Evolutionary conservation across 768 basidiomycete species (phyloP).

Genomic region (Strobilomyces confusus): DNA sequence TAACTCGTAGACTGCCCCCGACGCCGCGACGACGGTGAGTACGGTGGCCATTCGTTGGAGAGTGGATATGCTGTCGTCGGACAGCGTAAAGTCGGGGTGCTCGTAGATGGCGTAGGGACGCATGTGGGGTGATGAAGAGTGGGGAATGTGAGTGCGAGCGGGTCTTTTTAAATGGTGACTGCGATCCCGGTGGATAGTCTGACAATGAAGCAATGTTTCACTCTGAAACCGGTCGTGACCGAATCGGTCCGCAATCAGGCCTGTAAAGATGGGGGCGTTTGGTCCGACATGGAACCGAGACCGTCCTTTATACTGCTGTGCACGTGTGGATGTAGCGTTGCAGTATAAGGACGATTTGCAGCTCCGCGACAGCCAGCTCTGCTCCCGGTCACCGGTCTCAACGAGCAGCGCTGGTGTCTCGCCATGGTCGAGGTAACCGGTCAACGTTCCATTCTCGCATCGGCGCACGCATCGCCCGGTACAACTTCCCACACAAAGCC

Average conservation of each 20-base stretch:
- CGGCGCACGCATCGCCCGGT: not conserved
- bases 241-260: not conserved
- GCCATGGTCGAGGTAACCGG: not conserved
- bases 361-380: no score
- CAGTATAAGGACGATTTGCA: no score
- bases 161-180: slow-evolving; percentile 10
- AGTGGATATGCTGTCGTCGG: slow-evolving; percentile 19
- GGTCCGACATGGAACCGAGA: no score
- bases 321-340: no score
- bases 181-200: no score
- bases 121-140: slow-evolving; percentile 11
- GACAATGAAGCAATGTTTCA: slow-evolving; percentile 13
- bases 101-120: slow-evolving; percentile 33
- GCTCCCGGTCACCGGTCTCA: not conserved
- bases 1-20: slow-evolving; percentile 30
- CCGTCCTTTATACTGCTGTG: no score
- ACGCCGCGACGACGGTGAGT: slow-evolving; percentile 30
- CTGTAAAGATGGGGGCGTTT: not conserved
- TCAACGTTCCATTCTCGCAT: not conserved
- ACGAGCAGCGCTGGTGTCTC: not conserved
- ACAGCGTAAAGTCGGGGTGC: slow-evolving; percentile 31
- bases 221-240: slow-evolving; percentile 1
- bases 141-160: not conserved
- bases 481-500: no score
- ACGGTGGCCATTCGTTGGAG: slow-evolving; percentile 26